Base-by-base conservation (phyloP, 805 yeast species). In the Saccharomycopsis sp. region DNA sequence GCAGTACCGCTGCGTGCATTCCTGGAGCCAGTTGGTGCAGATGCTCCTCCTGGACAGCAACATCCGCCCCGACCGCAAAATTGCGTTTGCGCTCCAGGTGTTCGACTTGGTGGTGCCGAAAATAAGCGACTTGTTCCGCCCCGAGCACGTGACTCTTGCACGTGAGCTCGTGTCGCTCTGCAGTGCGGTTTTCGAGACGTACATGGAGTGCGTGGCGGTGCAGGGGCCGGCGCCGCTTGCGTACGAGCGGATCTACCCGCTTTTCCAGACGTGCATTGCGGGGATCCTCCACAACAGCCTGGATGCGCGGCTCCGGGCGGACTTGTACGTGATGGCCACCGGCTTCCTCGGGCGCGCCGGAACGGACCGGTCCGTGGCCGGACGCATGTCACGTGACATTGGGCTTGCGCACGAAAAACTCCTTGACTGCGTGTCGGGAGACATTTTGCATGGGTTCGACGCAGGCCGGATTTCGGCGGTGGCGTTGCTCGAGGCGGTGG, bases 11-110 rank as follows among this genome's bases (percentile, higher is more conserved):
- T 81, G 85, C 58, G 71, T 92, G 29, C 89, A 85, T 65, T 80
- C 95, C 0, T 92, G 98, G 98, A 84, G 85, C 21, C 85, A 84
- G 63, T 70, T 91, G 53, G 83, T 89, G 23, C 89, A 90, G 61
- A 82, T 90, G 2, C 71, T 89, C 51, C 82, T 89, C 2, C 75
- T 82, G 2, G 91, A 85, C 68, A 83, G 82, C 8, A 73, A 73
- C 0, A 3, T 56, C 16, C 50, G 40, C 4, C 20, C 29, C 24
- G 23, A 29, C 5, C 2, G 21, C 9, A 56, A 56, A 41, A n/a
- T 50, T 15, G 78, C 81, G 44, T 86, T 92, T 65, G 82, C 90
- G 56, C 71, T 89, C 18, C 95, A 87, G 63, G 81, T 89, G 1
- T 83, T 91, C 61, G 95, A 89, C 64, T 75, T 80, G 2, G 76